phyloP scores from a whole-genome alignment of 1,139 yeast species.

The Geotrichum klebahnii region DNA sequence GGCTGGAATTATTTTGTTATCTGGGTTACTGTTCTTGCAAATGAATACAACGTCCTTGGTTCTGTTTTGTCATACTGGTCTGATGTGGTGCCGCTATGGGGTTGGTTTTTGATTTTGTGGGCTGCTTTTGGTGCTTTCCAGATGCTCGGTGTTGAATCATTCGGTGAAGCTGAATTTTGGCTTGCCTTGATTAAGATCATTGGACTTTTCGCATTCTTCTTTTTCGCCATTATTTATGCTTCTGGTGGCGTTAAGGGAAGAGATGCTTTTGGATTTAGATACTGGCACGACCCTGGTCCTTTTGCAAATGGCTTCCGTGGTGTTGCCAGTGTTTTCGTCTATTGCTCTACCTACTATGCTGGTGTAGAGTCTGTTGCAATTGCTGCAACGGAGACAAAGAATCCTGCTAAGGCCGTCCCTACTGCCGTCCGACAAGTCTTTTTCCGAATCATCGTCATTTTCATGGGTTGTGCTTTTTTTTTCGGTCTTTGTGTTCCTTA shows the following conservation, averaged over 20 bases:
- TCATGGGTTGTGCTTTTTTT: conserved; percentile 73
- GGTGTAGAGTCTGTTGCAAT: conserved; percentile 87
- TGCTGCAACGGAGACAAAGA: conserved; percentile 81
- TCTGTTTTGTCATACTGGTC: conserved; percentile 57
- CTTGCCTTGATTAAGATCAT: conserved; percentile 55
- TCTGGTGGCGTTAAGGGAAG: conserved; percentile 54
- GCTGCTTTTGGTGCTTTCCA: conserved; percentile 51
- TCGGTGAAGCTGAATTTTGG: conserved; percentile 69
- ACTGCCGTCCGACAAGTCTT: conserved; percentile 79
- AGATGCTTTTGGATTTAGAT: conserved; percentile 43
- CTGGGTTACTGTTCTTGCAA: conserved; percentile 58
- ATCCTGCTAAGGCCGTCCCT: conserved; percentile 80
- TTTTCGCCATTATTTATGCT: conserved; percentile 56
- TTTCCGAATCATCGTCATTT: conserved; percentile 73
- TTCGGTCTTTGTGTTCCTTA: conserved; percentile 80
- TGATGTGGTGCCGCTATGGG: conserved; percentile 56
- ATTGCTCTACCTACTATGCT: conserved; percentile 61
- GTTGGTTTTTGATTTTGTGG: conserved; percentile 57
- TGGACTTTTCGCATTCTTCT: conserved; percentile 55
- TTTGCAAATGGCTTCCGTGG: conserved; percentile 61
- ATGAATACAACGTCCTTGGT: conserved; percentile 55
- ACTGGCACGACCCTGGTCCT: conserved; percentile 93
- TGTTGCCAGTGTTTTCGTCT: conserved; percentile 65
- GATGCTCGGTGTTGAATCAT: conserved; percentile 53
- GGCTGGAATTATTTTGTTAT: conserved; percentile 63